Base-by-base conservation (phyloP, 2,329 filamentous ascomycete genomes). In the Samsoniella hepiali region DNA sequence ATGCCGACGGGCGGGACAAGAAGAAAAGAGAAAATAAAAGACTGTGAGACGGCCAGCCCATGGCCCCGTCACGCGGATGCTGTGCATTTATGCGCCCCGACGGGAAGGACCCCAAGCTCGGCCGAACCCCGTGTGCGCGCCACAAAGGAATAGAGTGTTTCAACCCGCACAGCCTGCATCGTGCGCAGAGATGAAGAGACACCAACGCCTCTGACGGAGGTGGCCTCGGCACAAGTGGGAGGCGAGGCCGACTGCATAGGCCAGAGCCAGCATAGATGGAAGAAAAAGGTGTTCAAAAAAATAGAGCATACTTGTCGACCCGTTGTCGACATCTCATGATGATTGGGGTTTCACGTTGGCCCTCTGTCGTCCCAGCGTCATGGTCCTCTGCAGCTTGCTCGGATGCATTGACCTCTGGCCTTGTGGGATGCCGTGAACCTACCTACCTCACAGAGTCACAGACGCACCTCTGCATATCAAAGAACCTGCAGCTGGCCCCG, bases 131-230 rank as follows among this genome's bases (percentile, higher is more conserved):
- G 32, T 49, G 57, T 27, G 47, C 22, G 36, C 47, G 49, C 27
- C 47, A 31, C 15, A 42, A 32, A 22, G 34, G 45, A 44, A 53
- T 22, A 51, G 36, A 60, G 47, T 60, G 58, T 60, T 60, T 60
- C 58, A 53, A 60, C 47, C 34, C 34, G 58, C 58, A 60, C 47
- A 60, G 58, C 58, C 49, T 51, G 47, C 45, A 60, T 13, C 31
- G 11, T 50, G 44, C 22, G 27, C 40, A 54, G 5, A 8, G 22
- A 47, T 9, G 27, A 34, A 6, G 22, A 27, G 17, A 6, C n/a
- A 13, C 11, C 5, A 13, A 29, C 15, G 11, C 11, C 47, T 31
- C 11, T 5, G 13, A 15, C 9, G 11, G 22, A 29, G 27, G n/a
- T 7, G 34, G 31, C n/a, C 45, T 50, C 45, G 36, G 57, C 44